These are phyloP conservation scores for Grigorovia transvaalensis DNA, from an alignment of 805 yeast species.

Conservation along the genomic window DNA sequence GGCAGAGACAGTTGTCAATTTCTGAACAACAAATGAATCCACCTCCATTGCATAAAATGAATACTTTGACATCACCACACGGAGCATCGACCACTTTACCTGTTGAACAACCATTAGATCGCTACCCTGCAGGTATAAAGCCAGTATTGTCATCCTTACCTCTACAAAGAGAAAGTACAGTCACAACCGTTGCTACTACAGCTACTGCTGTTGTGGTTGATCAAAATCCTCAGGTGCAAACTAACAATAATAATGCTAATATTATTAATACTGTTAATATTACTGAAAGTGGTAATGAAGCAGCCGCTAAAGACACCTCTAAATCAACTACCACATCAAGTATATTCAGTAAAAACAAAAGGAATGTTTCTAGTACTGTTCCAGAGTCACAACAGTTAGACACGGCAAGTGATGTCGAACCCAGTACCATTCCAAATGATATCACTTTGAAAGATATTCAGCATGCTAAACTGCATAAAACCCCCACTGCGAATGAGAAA, in stretches of 20 bases:
- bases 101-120: constrained; percentile 7
- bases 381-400: background rate
- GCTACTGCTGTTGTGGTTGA: background rate
- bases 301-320: background rate
- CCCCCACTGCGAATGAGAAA: background rate
- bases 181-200: background rate
- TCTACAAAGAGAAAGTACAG: constrained; percentile 6
- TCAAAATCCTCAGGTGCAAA: no score
- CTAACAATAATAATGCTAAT: background rate
- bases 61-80: constrained; percentile 3
- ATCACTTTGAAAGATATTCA: background rate
- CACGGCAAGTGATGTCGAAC: background rate
- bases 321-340: background rate
- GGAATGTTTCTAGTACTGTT: background rate
- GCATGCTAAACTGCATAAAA: background rate
- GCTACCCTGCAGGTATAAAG: constrained; percentile 2
- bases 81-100: constrained; percentile 14
- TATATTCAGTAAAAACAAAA: background rate
- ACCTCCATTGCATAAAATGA: background rate
- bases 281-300: background rate
- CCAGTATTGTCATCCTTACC: constrained; percentile 7
- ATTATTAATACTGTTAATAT: background rate
- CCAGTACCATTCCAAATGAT: background rate
- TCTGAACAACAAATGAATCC: constrained; percentile 3
- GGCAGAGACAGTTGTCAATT: constrained; percentile 1